Evolutionary conservation across 2,329 filamentous ascomycete genomes (phyloP).

Genomic region (Amauroascus niger): DNA sequence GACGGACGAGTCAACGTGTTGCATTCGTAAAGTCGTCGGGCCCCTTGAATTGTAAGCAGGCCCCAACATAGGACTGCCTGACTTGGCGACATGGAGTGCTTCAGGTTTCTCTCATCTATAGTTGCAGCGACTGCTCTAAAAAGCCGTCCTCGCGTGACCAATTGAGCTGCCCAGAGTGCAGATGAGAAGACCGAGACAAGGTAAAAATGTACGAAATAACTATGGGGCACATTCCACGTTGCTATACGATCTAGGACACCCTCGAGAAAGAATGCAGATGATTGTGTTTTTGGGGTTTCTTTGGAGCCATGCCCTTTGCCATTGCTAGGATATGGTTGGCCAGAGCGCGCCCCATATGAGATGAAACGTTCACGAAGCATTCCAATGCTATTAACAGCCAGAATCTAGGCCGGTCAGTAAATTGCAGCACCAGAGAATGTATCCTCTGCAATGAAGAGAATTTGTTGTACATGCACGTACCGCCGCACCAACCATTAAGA

Average conservation of each 20-base stretch:
- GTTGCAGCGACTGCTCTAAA: slow-evolving; percentile 43
- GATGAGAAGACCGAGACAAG: slow-evolving; percentile 59
- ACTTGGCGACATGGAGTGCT: slow-evolving; percentile 46
- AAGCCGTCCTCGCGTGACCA: slow-evolving; percentile 45
- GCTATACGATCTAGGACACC: slow-evolving; percentile 43
- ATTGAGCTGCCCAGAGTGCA: slow-evolving; percentile 62
- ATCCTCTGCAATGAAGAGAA: background rate
- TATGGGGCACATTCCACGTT: slow-evolving; percentile 62
- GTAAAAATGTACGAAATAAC: slow-evolving; percentile 88
- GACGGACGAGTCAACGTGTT: slow-evolving; percentile 55
- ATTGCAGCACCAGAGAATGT: background rate
- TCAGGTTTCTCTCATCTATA: slow-evolving; percentile 29
- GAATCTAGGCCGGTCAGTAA: slow-evolving; percentile 28
- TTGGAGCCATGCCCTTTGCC: slow-evolving; percentile 7
- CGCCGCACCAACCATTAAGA: background rate
- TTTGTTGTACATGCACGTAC: background rate
- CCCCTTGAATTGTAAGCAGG: slow-evolving; percentile 66
- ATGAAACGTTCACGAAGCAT: slow-evolving; percentile 48
- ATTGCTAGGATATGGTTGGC: slow-evolving; percentile 17
- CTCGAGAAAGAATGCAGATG: slow-evolving; percentile 9
- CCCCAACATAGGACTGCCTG: slow-evolving; percentile 59
- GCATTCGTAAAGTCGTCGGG: slow-evolving; percentile 67
- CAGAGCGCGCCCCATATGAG: slow-evolving; percentile 49
- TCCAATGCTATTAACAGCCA: slow-evolving; percentile 44
- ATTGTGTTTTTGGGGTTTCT: background rate